Evolutionary conservation across 108 stramenopile species (phyloP), one percentile per base, ranked within the genome.

Genomic region (Aurantiochytrium sp.): DNA sequence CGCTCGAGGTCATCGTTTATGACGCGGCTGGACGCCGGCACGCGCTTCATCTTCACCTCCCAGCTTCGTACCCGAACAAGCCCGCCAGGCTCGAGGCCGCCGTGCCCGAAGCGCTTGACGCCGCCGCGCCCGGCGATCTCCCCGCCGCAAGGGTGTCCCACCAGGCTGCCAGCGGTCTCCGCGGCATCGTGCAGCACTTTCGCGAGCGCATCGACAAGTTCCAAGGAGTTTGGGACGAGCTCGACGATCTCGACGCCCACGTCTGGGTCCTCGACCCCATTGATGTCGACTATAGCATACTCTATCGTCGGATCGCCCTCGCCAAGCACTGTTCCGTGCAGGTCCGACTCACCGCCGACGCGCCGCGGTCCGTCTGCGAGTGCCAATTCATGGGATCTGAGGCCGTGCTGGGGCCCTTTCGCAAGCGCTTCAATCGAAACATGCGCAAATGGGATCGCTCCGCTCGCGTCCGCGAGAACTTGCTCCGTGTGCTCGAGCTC

Each of bases 351-450:
- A 30, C 73, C 0, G 12, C 24, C 12, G 21, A 48, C 10, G 45
- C 73, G 21, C 45, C 73, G 12, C 73, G 45, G 8, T 41, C 73
- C n/a, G 73, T 81, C 2, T 81, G 73, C 2, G 73, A 81, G 73
- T 81, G 73, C 45, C 73, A 81, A 24, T 81, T 81, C 45, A 41
- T 81, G 39, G 73, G 73, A 17, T 81, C 73, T 2, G 73, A 81
- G 73, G 24, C 21, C 45, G 73, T 24, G 12, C n/a, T 81, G 6
- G 3, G 2, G n/a, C 3, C 73, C 19, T 48, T 81, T 81, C 73
- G 73, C 3, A 81, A 48, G 19, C 39, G 45, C 1, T 81, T 81
- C 73, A 81, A 81, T 24, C 73, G 45, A 6, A 48, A 48, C 45
- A 22, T 81, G 73, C 45, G 39, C 73, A n/a, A 12, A 22, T 81